phyloP scores from a whole-genome alignment of 768 basidiomycete species.

The Phanerodontia chrysosporium region DNA sequence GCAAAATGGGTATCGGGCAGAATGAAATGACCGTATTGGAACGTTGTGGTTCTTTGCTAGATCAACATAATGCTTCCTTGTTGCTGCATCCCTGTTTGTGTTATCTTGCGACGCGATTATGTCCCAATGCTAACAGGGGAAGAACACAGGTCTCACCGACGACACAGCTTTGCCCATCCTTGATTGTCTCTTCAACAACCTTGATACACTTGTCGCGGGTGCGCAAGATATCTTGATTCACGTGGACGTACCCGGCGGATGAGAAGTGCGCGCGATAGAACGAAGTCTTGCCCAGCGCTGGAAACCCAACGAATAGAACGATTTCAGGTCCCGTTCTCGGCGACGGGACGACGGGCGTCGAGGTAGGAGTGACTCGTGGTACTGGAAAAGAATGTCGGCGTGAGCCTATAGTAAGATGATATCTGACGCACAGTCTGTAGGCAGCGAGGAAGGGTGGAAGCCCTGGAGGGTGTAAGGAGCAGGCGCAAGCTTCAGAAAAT shows the following conservation, averaged over 20 bases:
- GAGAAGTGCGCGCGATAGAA: constrained; percentile 73
- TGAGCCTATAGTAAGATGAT: background rate
- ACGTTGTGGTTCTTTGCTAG: constrained; percentile 54
- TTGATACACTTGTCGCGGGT: constrained; percentile 74
- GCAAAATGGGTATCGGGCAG: background rate
- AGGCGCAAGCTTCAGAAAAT: constrained; percentile 56
- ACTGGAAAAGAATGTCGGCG: constrained; percentile 28
- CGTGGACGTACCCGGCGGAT: constrained; percentile 65
- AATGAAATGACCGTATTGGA: constrained; percentile 45
- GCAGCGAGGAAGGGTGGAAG: constrained; percentile 56
- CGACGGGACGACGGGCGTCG: constrained; percentile 41
- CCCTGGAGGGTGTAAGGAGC: constrained; percentile 53
- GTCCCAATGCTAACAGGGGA: background rate
- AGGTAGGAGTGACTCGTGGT: constrained; percentile 46
- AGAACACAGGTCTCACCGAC: constrained; percentile 56
- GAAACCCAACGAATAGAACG: constrained; percentile 59
- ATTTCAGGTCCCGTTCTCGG: constrained; percentile 33
- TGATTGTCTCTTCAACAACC: constrained; percentile 51
- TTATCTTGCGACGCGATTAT: constrained; percentile 54
- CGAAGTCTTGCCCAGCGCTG: constrained; percentile 74
- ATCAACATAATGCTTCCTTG: constrained; percentile 68
- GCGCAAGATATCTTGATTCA: constrained; percentile 83
- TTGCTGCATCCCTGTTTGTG: constrained; percentile 76
- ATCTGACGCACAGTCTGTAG: constrained; percentile 20
- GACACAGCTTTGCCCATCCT: constrained; percentile 61